Evolutionary conservation across 352 stramenopile species (phyloP).

Genomic region (Pythium folliculosum): DNA sequence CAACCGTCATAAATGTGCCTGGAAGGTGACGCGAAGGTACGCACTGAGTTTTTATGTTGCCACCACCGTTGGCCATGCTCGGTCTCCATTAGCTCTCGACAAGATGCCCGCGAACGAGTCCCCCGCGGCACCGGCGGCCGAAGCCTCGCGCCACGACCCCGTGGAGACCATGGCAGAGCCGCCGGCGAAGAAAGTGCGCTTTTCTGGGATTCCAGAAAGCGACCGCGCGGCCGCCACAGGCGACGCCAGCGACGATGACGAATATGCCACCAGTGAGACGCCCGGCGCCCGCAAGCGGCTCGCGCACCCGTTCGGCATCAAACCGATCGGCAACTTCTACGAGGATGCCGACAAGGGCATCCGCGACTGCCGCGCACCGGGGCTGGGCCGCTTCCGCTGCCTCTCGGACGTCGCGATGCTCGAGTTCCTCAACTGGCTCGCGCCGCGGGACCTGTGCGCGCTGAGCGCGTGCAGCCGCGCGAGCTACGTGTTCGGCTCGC

Average conservation of each 20-base stretch:
- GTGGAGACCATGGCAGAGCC: background rate
- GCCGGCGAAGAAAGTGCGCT: constrained; percentile 17
- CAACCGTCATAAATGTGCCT: background rate
- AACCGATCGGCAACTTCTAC: constrained; percentile 82
- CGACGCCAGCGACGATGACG: constrained; percentile 9
- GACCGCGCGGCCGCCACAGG: background rate
- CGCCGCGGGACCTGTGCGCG: constrained; percentile 47
- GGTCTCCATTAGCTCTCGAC: background rate
- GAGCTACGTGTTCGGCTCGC: constrained; percentile 68
- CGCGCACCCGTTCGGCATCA: constrained; percentile 77
- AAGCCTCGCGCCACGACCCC: background rate
- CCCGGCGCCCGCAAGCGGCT: constrained; percentile 26
- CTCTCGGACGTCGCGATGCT: constrained; percentile 73
- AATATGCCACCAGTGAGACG: background rate
- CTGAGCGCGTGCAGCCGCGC: constrained; percentile 55
- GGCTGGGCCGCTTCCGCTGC: constrained; percentile 53
- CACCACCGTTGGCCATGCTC: background rate
- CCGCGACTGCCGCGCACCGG: constrained; percentile 52
- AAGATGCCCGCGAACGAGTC: constrained; percentile 7
- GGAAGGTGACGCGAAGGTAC: constrained; percentile 20
- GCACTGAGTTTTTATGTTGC: constrained; percentile 26
- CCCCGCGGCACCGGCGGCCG: background rate
- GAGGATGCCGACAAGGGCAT: constrained; percentile 66
- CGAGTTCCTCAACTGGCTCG: constrained; percentile 58
- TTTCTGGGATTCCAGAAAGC: background rate